A percentile compares a stretch with the other conserved stretches of the same genome.
Evolutionary conservation across 768 basidiomycete species (phyloP).

Genomic region (Guyanaporus albipodus): DNA sequence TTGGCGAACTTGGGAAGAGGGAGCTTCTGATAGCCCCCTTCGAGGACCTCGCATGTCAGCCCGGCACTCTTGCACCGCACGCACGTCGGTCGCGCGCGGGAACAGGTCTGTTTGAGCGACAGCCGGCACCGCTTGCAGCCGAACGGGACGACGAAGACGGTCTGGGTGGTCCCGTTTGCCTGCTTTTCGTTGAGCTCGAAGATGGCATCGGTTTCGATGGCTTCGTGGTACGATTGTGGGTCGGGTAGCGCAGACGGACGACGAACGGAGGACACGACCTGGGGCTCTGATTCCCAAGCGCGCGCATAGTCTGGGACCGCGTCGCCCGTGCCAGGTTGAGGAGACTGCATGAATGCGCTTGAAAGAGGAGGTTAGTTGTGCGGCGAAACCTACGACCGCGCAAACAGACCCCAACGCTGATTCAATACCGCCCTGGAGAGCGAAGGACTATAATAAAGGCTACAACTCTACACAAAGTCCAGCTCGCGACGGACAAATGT

Average conservation of each 20-base stretch:
- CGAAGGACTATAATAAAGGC: no score
- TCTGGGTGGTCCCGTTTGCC: slow-evolving; percentile 3
- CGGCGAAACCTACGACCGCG: no score
- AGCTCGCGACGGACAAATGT: no score
- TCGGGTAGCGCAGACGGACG: slow-evolving; percentile 21
- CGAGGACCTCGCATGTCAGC: background rate
- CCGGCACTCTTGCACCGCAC: slow-evolving; percentile 18
- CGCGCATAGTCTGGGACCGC: slow-evolving; percentile 16
- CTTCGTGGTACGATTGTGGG: slow-evolving; percentile 16
- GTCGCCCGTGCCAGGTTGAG: background rate
- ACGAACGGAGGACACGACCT: slow-evolving; percentile 21
- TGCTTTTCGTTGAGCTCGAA: slow-evolving; percentile 25
- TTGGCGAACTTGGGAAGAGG: slow-evolving; percentile 20
- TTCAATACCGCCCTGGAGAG: no score
- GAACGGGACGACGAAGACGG: slow-evolving; percentile 22
- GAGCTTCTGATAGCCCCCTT: slow-evolving; percentile 19
- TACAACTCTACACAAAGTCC: no score
- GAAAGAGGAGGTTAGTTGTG: no score
- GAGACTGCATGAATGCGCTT: slow-evolving; percentile 8
- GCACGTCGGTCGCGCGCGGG: slow-evolving; percentile 25
- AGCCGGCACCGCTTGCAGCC: slow-evolving; percentile 16
- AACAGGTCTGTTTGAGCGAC: slow-evolving; percentile 14
- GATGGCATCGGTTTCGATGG: slow-evolving; percentile 19
- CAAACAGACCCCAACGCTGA: no score
- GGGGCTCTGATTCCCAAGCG: slow-evolving; percentile 16